Evolutionary conservation across 495 filamentous ascomycete genomes (phyloP).

Genomic region (Annulohypoxylon bovei): DNA sequence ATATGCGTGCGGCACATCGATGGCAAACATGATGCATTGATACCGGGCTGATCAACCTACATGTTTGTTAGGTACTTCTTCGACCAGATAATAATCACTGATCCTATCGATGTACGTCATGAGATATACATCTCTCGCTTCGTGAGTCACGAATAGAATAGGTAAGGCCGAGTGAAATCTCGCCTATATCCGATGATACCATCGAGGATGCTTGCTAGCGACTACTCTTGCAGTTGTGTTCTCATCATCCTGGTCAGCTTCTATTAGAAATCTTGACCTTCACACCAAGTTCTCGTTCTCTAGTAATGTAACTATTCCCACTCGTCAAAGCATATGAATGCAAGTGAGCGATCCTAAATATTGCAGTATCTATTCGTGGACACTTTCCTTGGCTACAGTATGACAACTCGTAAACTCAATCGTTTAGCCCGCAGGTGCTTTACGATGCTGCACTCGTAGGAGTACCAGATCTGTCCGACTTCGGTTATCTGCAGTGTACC

Average conservation of each 20-base stretch:
- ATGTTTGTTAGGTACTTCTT: neutral
- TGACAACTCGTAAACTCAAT: slow-evolving; percentile 23
- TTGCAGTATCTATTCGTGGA: neutral
- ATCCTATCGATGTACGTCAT: slow-evolving; percentile 16
- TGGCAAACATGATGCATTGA: slow-evolving; percentile 3
- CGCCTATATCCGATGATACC: slow-evolving; percentile 11
- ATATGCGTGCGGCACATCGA: neutral
- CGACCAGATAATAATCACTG: neutral
- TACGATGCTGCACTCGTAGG: slow-evolving; percentile 44
- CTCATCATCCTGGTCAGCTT: neutral
- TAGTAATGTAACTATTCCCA: neutral
- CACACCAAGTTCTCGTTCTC: neutral
- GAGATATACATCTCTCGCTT: slow-evolving; percentile 1
- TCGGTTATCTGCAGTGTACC: slow-evolving; percentile 50
- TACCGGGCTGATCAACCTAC: neutral
- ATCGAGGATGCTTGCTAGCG: slow-evolving; percentile 20
- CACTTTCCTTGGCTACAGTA: slow-evolving; percentile 1
- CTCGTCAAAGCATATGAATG: neutral
- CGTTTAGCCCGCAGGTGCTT: slow-evolving; percentile 35
- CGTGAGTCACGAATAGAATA: neutral
- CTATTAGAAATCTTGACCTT: neutral
- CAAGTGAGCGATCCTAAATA: neutral
- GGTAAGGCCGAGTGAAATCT: slow-evolving; percentile 1
- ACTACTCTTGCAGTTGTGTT: neutral
- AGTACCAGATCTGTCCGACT: slow-evolving; percentile 50